A percentile compares a stretch with the other conserved stretches of the same genome.
Evolutionary conservation across 495 filamentous ascomycete genomes (phyloP).

Genomic region (Aspergillus taichungensis): DNA sequence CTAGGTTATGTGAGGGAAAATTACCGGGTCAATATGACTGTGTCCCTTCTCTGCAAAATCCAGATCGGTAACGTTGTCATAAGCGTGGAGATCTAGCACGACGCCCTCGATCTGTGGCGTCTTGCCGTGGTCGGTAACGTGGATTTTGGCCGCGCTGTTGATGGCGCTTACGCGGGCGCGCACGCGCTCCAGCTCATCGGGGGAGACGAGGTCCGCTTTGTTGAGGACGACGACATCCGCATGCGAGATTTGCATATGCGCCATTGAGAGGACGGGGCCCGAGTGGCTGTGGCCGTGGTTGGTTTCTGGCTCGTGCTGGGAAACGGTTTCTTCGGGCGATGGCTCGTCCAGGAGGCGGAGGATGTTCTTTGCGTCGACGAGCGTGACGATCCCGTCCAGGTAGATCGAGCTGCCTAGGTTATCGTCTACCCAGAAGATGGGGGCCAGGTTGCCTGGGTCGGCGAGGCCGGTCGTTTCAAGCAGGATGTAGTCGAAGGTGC

Average conservation of each 20-base stretch:
- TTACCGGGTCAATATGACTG: constrained; percentile 76
- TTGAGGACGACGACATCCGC: constrained; percentile 95
- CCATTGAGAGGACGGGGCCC: constrained; percentile 71
- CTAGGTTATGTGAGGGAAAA: constrained; percentile 11
- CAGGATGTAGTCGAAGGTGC: constrained; percentile 94
- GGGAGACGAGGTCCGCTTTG: constrained; percentile 81
- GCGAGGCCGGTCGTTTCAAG: constrained; percentile 94
- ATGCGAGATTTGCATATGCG: constrained; percentile 92
- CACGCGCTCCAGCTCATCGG: constrained; percentile 55
- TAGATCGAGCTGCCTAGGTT: constrained; percentile 90
- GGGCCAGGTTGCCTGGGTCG: constrained; percentile 92
- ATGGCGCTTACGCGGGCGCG: constrained; percentile 64
- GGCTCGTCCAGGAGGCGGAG: constrained; percentile 70
- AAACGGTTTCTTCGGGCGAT: constrained; percentile 43
- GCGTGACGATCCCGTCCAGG: constrained; percentile 90
- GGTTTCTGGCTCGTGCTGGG: constrained; percentile 35
- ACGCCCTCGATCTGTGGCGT: constrained; percentile 77
- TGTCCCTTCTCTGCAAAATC: constrained; percentile 60
- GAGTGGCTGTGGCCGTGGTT: constrained; percentile 39
- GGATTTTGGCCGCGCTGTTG: constrained; percentile 81
- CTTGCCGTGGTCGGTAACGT: constrained; percentile 67
- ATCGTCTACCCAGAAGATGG: constrained; percentile 95
- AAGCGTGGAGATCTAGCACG: constrained; percentile 85
- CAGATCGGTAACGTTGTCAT: constrained; percentile 65
- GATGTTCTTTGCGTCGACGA: constrained; percentile 94